Percentiles rank a stretch among this genome's conserved stretches.
Conservation (phyloP, 2,329 filamentous ascomycete genomes). For the Sclerotinia glacialis region DNA sequence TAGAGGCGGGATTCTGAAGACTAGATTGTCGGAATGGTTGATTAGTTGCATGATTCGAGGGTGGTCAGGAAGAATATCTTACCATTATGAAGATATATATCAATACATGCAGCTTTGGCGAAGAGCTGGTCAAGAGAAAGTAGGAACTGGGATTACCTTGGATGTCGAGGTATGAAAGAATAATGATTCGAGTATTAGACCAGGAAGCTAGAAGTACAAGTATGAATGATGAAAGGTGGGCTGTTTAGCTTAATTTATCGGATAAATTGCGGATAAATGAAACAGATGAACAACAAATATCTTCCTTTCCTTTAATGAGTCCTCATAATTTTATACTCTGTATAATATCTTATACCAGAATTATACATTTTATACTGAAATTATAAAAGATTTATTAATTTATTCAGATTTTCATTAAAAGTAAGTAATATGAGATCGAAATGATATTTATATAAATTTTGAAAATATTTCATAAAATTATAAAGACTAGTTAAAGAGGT, state of each 20-base stretch:
- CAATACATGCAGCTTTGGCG: background rate
- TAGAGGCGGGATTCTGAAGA: conserved; percentile 83
- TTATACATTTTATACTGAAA: too few relatives aligned
- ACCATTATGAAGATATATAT: conserved; percentile 10
- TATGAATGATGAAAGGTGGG: conserved; percentile 12
- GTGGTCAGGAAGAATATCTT: background rate
- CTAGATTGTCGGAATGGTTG: conserved; percentile 24
- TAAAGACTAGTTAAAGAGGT: too few relatives aligned
- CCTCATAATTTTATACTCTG: too few relatives aligned
- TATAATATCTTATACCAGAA: too few relatives aligned
- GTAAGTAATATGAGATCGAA: too few relatives aligned
- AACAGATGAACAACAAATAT: background rate
- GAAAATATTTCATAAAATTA: too few relatives aligned
- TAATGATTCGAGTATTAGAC: background rate
- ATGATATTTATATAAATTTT: too few relatives aligned
- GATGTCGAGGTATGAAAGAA: background rate
- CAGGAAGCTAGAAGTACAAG: background rate
- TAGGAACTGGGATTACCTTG: background rate
- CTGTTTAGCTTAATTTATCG: conserved; percentile 15
- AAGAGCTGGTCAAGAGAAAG: background rate
- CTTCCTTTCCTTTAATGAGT: too few relatives aligned
- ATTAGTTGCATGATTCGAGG: background rate
- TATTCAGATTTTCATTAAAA: too few relatives aligned
- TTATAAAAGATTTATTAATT: too few relatives aligned
- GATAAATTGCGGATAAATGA: conserved; percentile 17